Conservation (phyloP, 345 rosid genomes). For the Hibiscus tridactylites region DNA sequence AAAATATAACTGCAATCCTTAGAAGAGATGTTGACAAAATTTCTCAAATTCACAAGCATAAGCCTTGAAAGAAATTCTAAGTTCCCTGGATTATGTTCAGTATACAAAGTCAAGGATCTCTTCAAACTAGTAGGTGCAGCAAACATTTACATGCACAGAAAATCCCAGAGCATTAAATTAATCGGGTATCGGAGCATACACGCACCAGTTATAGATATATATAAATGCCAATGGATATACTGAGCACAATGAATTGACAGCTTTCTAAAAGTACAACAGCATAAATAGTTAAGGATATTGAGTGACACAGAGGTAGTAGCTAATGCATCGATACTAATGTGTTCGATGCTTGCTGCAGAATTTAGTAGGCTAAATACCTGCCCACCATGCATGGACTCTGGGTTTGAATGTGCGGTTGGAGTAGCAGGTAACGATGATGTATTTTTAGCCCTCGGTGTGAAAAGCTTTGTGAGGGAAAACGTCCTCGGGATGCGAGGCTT, state of each 20-base stretch:
- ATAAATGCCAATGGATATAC: neutral
- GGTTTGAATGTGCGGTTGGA: constrained; percentile 72
- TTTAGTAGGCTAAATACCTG: constrained; percentile 26
- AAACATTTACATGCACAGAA: neutral
- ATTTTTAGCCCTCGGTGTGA: constrained; percentile 45
- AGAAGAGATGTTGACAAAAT: neutral
- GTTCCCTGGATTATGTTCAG: neutral
- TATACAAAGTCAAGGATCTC: neutral
- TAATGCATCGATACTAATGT: neutral
- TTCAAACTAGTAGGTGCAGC: neutral
- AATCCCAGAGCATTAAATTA: neutral
- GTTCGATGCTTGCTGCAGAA: constrained; percentile 33
- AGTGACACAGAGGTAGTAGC: neutral
- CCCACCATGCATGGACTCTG: constrained; percentile 80
- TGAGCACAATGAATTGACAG: neutral
- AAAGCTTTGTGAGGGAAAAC: constrained; percentile 47
- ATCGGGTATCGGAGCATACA: neutral
- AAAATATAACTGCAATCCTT: neutral
- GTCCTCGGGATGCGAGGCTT: constrained; percentile 45
- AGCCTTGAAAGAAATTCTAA: neutral
- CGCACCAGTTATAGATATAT: neutral
- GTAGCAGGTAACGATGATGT: constrained; percentile 66
- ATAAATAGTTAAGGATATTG: neutral
- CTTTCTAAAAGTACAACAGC: neutral
- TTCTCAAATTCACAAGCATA: neutral